These are phyloP conservation scores for Torrubiella hemipterigena DNA, from an alignment of 2,329 filamentous ascomycete species.

Conservation along the genomic window DNA sequence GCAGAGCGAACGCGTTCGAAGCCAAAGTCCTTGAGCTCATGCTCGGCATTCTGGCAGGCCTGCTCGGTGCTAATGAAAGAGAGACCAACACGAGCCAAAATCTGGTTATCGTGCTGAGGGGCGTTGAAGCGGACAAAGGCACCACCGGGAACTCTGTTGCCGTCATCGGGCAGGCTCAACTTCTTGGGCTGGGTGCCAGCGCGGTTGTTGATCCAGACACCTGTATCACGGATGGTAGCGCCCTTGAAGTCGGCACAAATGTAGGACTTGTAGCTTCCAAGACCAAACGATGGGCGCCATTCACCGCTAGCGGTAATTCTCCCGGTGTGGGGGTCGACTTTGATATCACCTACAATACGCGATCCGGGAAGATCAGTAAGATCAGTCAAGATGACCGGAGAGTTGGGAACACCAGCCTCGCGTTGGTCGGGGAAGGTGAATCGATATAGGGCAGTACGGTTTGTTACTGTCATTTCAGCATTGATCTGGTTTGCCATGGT, in stretches of 20 bases:
- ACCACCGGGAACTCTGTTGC: slow-evolving; percentile 27
- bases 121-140: slow-evolving; percentile 51
- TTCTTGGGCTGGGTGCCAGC: slow-evolving; percentile 31
- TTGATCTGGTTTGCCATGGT: slow-evolving; percentile 41
- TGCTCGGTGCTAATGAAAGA: slow-evolving; percentile 57
- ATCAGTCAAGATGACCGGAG: slow-evolving; percentile 47
- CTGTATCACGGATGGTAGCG: slow-evolving; percentile 38
- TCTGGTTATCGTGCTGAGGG: slow-evolving; percentile 23
- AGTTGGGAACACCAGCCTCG: slow-evolving; percentile 8
- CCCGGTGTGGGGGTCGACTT: slow-evolving; percentile 28
- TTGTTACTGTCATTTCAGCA: slow-evolving; percentile 51
- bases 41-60: slow-evolving; percentile 59
- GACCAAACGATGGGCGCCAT: slow-evolving; percentile 49
- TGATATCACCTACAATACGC: slow-evolving; percentile 11
- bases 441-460: slow-evolving; percentile 48
- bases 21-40: slow-evolving; percentile 54
- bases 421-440: slow-evolving; percentile 39
- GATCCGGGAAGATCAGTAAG: slow-evolving; percentile 39
- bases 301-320: slow-evolving; percentile 47
- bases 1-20: slow-evolving; percentile 43
- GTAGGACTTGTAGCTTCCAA: slow-evolving; percentile 42
- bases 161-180: slow-evolving; percentile 16
- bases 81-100: slow-evolving; percentile 56
- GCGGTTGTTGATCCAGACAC: slow-evolving; percentile 44
- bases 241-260: slow-evolving; percentile 50